A percentile compares a stretch with the other conserved stretches of the same genome.
phyloP scores from a whole-genome alignment of 192 early-diverging fungal genomes.

The Coemansia sp. region DNA sequence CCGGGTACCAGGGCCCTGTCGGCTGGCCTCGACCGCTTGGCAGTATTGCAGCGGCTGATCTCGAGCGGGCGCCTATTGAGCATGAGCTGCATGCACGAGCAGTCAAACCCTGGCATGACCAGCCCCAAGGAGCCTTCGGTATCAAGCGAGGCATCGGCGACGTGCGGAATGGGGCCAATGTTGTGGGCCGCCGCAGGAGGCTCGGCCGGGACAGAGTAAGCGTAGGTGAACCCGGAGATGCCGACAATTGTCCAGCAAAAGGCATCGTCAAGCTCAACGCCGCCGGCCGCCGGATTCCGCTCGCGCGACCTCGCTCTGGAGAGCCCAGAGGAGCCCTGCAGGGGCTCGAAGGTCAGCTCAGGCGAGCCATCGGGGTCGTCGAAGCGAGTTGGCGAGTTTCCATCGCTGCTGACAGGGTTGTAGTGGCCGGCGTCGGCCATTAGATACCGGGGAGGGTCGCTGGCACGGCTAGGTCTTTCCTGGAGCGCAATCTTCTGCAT shows the following conservation, averaged over 20 bases:
- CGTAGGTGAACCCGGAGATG: conserved; percentile 55
- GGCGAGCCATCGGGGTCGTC: conserved; percentile 44
- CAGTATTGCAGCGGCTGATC: background rate
- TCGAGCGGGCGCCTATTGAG: conserved; percentile 15
- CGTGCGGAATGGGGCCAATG: conserved; percentile 26
- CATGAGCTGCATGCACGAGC: conserved; percentile 14
- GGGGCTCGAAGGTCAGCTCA: conserved; percentile 42
- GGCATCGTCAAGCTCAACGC: conserved; percentile 63
- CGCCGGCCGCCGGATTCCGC: background rate
- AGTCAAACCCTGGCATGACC: conserved; percentile 5
- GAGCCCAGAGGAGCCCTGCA: conserved; percentile 13
- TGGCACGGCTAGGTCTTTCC: conserved; percentile 19
- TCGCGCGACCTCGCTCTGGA: conserved; percentile 16
- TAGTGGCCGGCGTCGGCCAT: conserved; percentile 38
- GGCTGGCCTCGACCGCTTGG: background rate
- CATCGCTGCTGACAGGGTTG: conserved; percentile 9
- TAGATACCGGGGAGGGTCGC: conserved; percentile 22
- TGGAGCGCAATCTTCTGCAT: conserved; percentile 79
- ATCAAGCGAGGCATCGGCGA: conserved; percentile 1
- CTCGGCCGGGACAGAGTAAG: conserved; percentile 21
- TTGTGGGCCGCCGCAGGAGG: background rate
- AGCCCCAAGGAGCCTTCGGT: conserved; percentile 5
- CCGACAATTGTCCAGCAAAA: conserved; percentile 84
- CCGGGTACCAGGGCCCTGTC: background rate
- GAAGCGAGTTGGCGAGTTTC: conserved; percentile 7